These are phyloP conservation scores for Penicillium sp. DNA, from an alignment of 2,329 filamentous ascomycete genomes.

Conservation along the genomic window DNA sequence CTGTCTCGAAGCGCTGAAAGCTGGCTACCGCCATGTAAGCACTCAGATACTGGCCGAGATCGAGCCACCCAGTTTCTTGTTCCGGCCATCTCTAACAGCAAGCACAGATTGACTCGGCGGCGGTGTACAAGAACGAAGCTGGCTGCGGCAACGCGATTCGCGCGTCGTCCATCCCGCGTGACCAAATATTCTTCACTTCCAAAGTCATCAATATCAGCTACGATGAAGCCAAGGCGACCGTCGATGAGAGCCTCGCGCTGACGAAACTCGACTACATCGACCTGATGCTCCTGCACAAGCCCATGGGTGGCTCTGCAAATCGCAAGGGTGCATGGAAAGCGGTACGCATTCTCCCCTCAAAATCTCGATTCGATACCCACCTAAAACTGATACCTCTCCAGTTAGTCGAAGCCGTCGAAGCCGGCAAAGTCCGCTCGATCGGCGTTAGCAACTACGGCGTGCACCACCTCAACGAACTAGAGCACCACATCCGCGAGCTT, in stretches of 20 bases:
- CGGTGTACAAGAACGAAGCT: constrained; percentile 68
- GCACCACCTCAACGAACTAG: constrained; percentile 68
- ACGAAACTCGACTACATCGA: constrained; percentile 73
- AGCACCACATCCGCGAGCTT: constrained; percentile 44
- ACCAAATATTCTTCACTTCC: constrained; percentile 71
- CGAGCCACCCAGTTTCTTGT: background rate
- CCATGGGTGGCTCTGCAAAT: constrained; percentile 68
- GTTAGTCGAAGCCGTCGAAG: constrained; percentile 71
- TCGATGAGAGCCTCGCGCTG: constrained; percentile 60
- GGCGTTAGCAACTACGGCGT: constrained; percentile 77
- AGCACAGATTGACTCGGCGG: constrained; percentile 53
- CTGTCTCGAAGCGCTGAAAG: constrained; percentile 19
- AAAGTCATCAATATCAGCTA: constrained; percentile 22
- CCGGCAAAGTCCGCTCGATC: constrained; percentile 67
- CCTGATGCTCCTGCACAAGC: constrained; percentile 71
- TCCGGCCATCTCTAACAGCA: background rate
- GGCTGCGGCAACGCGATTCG: constrained; percentile 69
- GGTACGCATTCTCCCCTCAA: constrained; percentile 3
- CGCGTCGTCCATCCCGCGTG: constrained; percentile 55
- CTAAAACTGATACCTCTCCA: background rate
- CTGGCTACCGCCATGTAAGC: constrained; percentile 23
- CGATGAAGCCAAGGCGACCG: constrained; percentile 59
- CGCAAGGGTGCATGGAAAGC: constrained; percentile 72
- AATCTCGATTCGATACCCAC: background rate
- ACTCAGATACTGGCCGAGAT: background rate